Evolutionary conservation across 176 grass and related monocot genomes (phyloP).

Genomic region (Musa itinerans): DNA sequence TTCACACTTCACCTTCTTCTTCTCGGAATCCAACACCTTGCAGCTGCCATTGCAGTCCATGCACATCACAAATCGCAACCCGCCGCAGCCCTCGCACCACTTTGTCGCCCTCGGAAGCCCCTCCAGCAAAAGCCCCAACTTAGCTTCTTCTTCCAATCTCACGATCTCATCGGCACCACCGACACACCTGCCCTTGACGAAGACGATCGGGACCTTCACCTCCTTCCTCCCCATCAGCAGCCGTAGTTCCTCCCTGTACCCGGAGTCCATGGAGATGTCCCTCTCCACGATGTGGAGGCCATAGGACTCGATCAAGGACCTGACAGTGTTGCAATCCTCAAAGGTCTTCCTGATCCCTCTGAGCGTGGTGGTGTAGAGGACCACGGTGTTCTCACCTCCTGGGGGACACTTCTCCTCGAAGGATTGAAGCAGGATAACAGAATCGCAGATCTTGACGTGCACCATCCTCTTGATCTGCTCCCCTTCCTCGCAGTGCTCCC

Average conservation of each 20-base stretch:
- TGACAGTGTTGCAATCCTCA: conserved; percentile 82
- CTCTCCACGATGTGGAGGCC: conserved; percentile 76
- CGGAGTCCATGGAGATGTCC: conserved; percentile 99
- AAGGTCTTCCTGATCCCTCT: conserved; percentile 76
- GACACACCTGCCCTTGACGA: conserved; percentile 59
- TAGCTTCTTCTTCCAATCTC: conserved; percentile 78
- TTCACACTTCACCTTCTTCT: conserved; percentile 50
- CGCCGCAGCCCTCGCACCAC: conserved; percentile 75
- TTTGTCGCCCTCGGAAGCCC: conserved; percentile 61
- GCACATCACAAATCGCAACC: conserved; percentile 91
- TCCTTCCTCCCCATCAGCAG: conserved; percentile 53
- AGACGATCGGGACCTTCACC: conserved; percentile 66
- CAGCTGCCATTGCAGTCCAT: conserved; percentile 87
- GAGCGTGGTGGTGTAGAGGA: conserved; percentile 85
- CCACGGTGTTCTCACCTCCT: conserved; percentile 48
- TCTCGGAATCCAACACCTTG: conserved; percentile 73
- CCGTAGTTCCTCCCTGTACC: conserved; percentile 84
- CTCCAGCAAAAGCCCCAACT: conserved; percentile 49
- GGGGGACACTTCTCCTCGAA: conserved; percentile 53
- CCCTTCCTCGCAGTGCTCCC: conserved; percentile 66
- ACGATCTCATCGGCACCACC: conserved; percentile 65
- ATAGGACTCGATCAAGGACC: conserved; percentile 54
- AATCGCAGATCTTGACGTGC: conserved; percentile 35
- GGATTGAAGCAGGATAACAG: conserved; percentile 35
- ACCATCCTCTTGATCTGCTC: conserved; percentile 68